phyloP scores from a whole-genome alignment of 2,329 filamentous ascomycete species.

The Rugonectria rugulosa region DNA sequence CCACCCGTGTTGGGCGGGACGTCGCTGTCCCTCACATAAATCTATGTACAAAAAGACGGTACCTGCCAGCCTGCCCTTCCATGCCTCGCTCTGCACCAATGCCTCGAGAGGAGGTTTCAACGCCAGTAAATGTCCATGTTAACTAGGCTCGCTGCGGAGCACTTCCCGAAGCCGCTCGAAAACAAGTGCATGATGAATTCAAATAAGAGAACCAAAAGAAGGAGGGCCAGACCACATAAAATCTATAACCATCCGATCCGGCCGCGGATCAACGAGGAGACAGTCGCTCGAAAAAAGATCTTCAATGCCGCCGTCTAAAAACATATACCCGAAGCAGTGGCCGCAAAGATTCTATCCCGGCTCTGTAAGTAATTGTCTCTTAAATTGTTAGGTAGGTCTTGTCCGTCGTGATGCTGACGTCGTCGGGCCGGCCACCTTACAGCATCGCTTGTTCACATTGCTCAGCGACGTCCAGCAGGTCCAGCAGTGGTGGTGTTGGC shows the following conservation, averaged over 20 bases:
- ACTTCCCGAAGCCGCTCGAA: slow-evolving; percentile 22
- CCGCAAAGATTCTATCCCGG: slow-evolving; percentile 12
- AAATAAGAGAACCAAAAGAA: slow-evolving; percentile 17
- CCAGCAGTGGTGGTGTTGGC: slow-evolving; percentile 30
- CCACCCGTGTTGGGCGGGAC: slow-evolving; percentile 26
- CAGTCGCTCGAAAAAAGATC: slow-evolving; percentile 2
- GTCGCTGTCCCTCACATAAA: slow-evolving; percentile 30
- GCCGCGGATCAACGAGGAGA: not conserved
- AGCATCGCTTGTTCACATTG: not conserved
- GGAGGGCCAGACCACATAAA: slow-evolving; percentile 22
- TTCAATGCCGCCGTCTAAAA: slow-evolving; percentile 16
- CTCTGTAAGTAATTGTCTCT: slow-evolving; percentile 9
- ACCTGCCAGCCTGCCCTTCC: slow-evolving; percentile 23
- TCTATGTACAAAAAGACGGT: slow-evolving; percentile 36
- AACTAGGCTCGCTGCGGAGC: slow-evolving; percentile 22
- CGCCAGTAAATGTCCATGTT: slow-evolving; percentile 28
- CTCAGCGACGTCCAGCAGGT: slow-evolving; percentile 33
- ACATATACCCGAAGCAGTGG: slow-evolving; percentile 12
- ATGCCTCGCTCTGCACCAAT: slow-evolving; percentile 28
- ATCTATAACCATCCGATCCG: slow-evolving; percentile 7
- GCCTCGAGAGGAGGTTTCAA: slow-evolving; percentile 28
- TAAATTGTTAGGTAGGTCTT: not conserved
- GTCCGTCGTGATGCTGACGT: not conserved
- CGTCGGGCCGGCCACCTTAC: not conserved
- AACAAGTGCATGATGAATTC: slow-evolving; percentile 9